These are phyloP conservation scores for Globisporangium nagaii DNA, from an alignment of 352 stramenopile species.

Conservation along the genomic window DNA sequence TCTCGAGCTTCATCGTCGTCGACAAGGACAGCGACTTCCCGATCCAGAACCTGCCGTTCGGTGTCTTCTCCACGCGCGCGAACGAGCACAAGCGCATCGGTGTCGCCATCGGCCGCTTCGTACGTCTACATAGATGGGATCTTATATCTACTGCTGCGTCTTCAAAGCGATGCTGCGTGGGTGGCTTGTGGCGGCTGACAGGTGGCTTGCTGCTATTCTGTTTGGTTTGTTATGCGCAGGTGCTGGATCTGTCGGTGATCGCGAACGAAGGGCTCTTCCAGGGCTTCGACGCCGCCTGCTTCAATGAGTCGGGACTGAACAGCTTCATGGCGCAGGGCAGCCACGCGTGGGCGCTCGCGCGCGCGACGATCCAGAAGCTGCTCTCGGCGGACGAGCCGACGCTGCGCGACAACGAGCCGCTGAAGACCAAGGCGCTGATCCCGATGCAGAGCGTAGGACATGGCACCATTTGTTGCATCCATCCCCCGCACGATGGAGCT, in stretches of 20 bases:
- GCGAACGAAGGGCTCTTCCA: slow-evolving; percentile 88
- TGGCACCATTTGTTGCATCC: too few species aligned
- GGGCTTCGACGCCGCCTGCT: slow-evolving; percentile 69
- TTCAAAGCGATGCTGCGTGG: too few species aligned
- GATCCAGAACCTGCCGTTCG: slow-evolving; percentile 95
- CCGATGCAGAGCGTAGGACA: slow-evolving; percentile 63
- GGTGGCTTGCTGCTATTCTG: background rate
- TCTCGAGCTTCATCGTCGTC: slow-evolving; percentile 58
- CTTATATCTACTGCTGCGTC: too few species aligned
- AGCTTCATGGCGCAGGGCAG: slow-evolving; percentile 90
- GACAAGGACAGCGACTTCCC: slow-evolving; percentile 84
- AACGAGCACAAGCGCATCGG: slow-evolving; percentile 68
- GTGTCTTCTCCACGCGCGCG: slow-evolving; percentile 85
- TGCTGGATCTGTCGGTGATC: slow-evolving; percentile 88
- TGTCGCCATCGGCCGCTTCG: slow-evolving; percentile 78
- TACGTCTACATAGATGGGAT: slow-evolving; percentile 19
- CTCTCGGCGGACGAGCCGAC: slow-evolving; percentile 70
- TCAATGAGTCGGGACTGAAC: slow-evolving; percentile 84
- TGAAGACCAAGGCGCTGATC: slow-evolving; percentile 77
- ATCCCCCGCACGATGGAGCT: too few species aligned
- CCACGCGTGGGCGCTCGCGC: slow-evolving; percentile 82
- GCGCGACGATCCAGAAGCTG: slow-evolving; percentile 83
- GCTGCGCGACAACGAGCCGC: slow-evolving; percentile 72
- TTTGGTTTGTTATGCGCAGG: too few species aligned
- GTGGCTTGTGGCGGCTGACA: too few species aligned